phyloP scores from a whole-genome alignment of 139 green algal genomes.

The Astrephomene gubernaculifera region DNA sequence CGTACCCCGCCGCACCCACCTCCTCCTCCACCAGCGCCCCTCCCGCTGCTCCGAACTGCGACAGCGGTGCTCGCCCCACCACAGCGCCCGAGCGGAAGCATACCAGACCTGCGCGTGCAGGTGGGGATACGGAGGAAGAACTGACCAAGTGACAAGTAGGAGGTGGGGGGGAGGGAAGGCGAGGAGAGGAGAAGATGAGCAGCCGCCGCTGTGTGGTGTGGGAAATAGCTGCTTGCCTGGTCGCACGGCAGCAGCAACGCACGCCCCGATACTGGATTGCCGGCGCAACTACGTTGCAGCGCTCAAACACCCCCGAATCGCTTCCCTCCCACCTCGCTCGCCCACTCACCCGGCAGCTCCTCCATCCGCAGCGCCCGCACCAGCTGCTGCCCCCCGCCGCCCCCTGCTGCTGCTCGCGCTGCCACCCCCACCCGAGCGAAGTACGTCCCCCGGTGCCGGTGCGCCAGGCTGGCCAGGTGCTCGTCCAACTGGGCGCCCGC shows the following conservation, averaged over 20 bases:
- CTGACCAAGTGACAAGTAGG: too few species aligned
- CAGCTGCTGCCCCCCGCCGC: neutral
- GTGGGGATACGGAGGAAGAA: too few species aligned
- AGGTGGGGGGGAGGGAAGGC: too few species aligned
- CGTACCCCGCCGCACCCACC: neutral
- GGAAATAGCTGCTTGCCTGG: too few species aligned
- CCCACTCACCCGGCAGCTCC: conserved; percentile 32
- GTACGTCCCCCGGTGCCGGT: conserved; percentile 38
- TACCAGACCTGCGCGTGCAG: conserved; percentile 28
- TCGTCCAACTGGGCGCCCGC: conserved; percentile 43
- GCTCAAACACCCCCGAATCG: neutral
- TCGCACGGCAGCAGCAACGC: too few species aligned
- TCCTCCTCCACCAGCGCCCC: conserved; percentile 48
- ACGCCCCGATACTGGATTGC: too few species aligned
- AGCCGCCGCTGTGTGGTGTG: too few species aligned
- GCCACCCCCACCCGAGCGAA: conserved; percentile 24
- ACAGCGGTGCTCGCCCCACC: conserved; percentile 36
- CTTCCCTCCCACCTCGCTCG: neutral
- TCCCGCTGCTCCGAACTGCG: conserved; percentile 28
- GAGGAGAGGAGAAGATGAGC: too few species aligned
- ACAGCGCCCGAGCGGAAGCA: conserved; percentile 42
- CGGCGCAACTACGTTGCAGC: too few species aligned
- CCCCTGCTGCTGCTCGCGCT: too few species aligned
- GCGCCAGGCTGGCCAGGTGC: conserved; percentile 29
- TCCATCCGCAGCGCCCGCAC: conserved; percentile 8